Evolutionary conservation across 2,329 filamentous ascomycete genomes (phyloP).

Genomic region (Apiospora hydei): DNA sequence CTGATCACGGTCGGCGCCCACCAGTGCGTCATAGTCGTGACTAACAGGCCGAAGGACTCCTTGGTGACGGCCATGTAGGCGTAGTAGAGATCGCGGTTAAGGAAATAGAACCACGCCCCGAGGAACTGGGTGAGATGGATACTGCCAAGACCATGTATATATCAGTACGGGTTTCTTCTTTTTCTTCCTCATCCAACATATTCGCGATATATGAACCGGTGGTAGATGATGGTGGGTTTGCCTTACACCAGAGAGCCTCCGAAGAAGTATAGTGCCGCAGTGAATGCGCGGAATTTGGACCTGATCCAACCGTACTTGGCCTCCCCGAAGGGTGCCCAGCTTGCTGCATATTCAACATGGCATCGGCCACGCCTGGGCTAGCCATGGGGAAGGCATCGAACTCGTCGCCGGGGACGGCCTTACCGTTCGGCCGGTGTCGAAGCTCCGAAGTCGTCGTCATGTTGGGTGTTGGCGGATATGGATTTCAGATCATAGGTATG

Average conservation of each 20-base stretch:
- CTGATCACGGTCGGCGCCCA: conserved; percentile 86
- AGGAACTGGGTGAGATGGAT: conserved; percentile 77
- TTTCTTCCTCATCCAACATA: not conserved
- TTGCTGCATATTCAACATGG: conserved; percentile 30
- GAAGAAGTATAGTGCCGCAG: conserved; percentile 60
- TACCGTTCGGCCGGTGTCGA: conserved; percentile 41
- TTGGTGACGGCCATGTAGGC: conserved; percentile 89
- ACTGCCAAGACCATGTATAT: conserved; percentile 46
- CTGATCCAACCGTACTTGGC: conserved; percentile 57
- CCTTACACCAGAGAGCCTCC: conserved; percentile 57
- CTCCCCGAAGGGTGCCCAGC: conserved; percentile 59
- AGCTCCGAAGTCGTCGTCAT: conserved; percentile 46
- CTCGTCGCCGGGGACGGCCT: conserved; percentile 28
- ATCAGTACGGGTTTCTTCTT: not conserved
- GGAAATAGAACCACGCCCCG: conserved; percentile 76
- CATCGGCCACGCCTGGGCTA: conserved; percentile 39
- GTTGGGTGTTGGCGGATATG: not conserved
- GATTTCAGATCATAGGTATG: not conserved
- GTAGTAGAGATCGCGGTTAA: conserved; percentile 81
- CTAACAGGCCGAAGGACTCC: conserved; percentile 79
- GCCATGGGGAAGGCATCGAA: conserved; percentile 34
- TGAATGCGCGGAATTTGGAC: conserved; percentile 60
- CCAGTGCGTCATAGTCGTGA: conserved; percentile 82
- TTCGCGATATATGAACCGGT: not conserved
- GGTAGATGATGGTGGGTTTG: not conserved